Conservation (phyloP, 176 grass and related monocot species). For the Carex pumila region DNA sequence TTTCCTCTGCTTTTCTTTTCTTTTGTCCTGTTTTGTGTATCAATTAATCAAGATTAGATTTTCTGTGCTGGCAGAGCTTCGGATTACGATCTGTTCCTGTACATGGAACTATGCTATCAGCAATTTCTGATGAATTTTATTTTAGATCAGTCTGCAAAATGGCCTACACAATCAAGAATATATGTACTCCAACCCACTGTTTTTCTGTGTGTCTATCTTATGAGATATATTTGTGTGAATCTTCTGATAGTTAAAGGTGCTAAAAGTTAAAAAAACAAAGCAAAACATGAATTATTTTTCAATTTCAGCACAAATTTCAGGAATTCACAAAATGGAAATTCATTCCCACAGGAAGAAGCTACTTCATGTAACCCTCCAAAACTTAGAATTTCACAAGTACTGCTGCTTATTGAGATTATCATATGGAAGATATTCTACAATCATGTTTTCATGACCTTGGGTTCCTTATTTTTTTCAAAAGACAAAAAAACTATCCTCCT, state of each 20-base stretch:
- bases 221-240: background rate
- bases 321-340: background rate
- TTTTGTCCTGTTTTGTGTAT: background rate
- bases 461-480: background rate
- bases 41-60: background rate
- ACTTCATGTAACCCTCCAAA: background rate
- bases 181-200: background rate
- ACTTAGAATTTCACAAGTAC: background rate
- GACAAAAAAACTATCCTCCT: background rate
- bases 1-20: background rate
- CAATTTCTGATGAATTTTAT: background rate
- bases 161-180: background rate
- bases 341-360: background rate
- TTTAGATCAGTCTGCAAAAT: background rate
- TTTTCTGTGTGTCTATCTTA: background rate
- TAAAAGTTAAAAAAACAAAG: background rate
- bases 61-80: background rate
- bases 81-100: background rate
- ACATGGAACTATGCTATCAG: background rate
- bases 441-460: background rate
- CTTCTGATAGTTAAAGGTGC: background rate
- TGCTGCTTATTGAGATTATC: background rate
- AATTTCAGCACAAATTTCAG: background rate
- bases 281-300: background rate
- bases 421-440: background rate